Evolutionary conservation across 2,329 filamentous ascomycete genomes (phyloP), one percentile per base, ranked within the genome.

Genomic region (Mycosphaerelloides madeirae): DNA sequence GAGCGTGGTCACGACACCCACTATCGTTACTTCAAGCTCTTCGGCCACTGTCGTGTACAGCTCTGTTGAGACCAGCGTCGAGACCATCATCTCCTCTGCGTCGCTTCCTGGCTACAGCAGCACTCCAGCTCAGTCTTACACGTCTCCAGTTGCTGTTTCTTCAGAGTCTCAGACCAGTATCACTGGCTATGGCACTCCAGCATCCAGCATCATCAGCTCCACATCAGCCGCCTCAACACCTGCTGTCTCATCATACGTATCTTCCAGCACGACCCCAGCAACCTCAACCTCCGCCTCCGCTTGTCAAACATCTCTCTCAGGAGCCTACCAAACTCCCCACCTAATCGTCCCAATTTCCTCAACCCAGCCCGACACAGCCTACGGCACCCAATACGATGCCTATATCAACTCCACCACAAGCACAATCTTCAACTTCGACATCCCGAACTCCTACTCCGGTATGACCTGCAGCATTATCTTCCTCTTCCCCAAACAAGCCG

Each of bases 381-480:
- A 68, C 32, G 80, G 80, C 7, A 78, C 74, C 2, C 72, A 72
- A 1, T 76, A 70, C 65, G 75, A 77, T 50, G 81, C 79, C 41
- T 72, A 73, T n/a, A 68, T 84, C 35, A 77, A 75, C 14, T 64
- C 70, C 14, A 70, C 68, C 45, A 64, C 76, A 40, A 77, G 76
- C 9, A 76, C 76, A 9, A 75, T 85, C 57, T 85, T 83, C 74
- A 84, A 84, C 69, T 86, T 86, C 65, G 80, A 84, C 57, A 77
- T 86, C 32, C 77, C 77, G 1, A 50, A 64, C 3, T 65, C 66
- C 3, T 73, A 79, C 55, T 55, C 68, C 4, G 78, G 76, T 53
- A 78, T 79, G 65, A 77, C 67, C 6, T 87, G 83, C 68, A 76
- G 72, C 44, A 69, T 85, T 5, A 68, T 82, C 46, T 86, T 86